Conservation (phyloP, 2,329 filamentous ascomycete genomes). For the Ascochyta rabiei region DNA sequence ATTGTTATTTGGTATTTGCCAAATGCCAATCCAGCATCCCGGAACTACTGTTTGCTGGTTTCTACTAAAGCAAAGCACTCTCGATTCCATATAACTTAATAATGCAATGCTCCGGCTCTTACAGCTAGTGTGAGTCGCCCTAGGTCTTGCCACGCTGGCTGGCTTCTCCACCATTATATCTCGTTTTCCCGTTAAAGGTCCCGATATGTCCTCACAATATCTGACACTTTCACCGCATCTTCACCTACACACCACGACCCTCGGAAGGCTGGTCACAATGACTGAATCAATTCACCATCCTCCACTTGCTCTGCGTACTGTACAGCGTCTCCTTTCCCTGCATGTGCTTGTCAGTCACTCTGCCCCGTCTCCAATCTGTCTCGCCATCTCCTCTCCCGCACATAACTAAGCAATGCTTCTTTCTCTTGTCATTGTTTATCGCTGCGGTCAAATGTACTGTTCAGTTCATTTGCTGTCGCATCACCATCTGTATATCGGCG, state of each 20-base stretch:
- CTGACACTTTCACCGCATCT: conserved; percentile 3
- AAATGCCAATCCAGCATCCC: background rate
- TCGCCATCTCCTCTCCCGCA: background rate
- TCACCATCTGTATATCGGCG: background rate
- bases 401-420: background rate
- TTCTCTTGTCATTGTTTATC: background rate
- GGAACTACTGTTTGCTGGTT: background rate
- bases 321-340: background rate
- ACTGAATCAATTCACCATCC: background rate
- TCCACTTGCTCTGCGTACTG: conserved; percentile 1
- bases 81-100: background rate
- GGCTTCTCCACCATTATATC: background rate
- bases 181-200: background rate
- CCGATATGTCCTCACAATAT: background rate
- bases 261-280: background rate
- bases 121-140: background rate
- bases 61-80: background rate
- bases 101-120: background rate
- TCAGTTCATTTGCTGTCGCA: background rate
- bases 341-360: background rate
- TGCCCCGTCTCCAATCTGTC: background rate
- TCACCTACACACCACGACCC: background rate
- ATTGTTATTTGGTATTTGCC: background rate
- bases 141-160: background rate
- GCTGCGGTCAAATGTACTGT: background rate